These are phyloP conservation scores for Phragmites australis DNA, from an alignment of 176 grass and related monocot genomes.

Conservation along the genomic window DNA sequence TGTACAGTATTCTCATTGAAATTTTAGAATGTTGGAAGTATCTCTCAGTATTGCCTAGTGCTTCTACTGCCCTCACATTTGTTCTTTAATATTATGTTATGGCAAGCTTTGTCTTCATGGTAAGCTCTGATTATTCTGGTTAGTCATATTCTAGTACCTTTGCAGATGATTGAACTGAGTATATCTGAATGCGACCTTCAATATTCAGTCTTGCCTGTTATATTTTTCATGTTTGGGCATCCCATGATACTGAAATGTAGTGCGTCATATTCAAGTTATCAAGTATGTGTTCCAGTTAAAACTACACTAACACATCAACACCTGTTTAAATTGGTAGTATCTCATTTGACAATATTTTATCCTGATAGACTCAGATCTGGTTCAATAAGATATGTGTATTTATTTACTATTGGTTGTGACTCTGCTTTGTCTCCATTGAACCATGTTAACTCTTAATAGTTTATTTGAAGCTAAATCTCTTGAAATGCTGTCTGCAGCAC, in stretches of 20 bases:
- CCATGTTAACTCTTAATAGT: neutral
- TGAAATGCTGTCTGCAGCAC: constrained; percentile 59
- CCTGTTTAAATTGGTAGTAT: constrained; percentile 21
- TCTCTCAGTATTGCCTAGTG: constrained; percentile 17
- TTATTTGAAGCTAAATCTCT: constrained; percentile 35
- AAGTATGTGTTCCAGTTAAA: constrained; percentile 14
- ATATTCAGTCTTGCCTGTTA: constrained; percentile 8
- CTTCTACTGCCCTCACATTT: neutral
- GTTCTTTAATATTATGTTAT: constrained; percentile 11
- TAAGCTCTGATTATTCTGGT: neutral
- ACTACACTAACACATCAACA: neutral
- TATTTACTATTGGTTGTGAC: constrained; percentile 4
- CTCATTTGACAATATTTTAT: constrained; percentile 13
- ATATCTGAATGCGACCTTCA: neutral
- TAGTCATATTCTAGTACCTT: neutral
- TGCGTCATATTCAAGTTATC: neutral
- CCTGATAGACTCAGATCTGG: neutral
- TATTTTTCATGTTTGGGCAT: constrained; percentile 17
- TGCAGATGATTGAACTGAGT: constrained; percentile 1
- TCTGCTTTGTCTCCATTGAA: constrained; percentile 25
- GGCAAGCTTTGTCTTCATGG: neutral
- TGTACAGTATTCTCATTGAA: constrained; percentile 32
- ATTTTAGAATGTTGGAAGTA: constrained; percentile 19
- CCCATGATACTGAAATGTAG: neutral
- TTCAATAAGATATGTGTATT: neutral